These are phyloP conservation scores for Aphanomyces cochlioides DNA, from an alignment of 352 stramenopile species.

Conservation along the genomic window DNA sequence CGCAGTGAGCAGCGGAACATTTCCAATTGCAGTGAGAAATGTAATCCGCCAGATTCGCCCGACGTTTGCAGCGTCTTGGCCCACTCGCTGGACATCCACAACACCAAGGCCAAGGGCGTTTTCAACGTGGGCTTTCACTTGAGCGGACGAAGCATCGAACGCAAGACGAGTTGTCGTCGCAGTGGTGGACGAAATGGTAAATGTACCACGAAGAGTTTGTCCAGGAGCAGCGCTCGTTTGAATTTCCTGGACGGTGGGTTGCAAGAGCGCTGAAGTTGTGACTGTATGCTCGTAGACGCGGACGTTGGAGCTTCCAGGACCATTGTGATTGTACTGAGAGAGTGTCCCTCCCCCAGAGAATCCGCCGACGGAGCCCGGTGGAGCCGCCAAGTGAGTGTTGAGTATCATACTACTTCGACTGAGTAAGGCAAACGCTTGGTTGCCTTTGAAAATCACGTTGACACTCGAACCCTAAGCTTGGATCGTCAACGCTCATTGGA, in stretches of 20 bases:
- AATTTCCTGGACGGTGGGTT: slow-evolving; percentile 90
- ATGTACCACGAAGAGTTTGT: slow-evolving; percentile 87
- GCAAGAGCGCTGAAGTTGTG: slow-evolving; percentile 74
- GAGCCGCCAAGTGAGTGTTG: slow-evolving; percentile 76
- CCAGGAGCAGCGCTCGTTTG: slow-evolving; percentile 66
- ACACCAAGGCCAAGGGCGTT: slow-evolving; percentile 51
- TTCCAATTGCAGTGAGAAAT: slow-evolving; percentile 81
- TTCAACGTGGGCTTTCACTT: slow-evolving; percentile 54
- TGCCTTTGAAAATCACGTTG: slow-evolving; percentile 79
- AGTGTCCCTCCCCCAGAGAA: slow-evolving; percentile 90
- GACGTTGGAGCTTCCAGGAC: slow-evolving; percentile 85
- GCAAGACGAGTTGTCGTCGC: slow-evolving; percentile 46
- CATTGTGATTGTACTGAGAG: slow-evolving; percentile 90
- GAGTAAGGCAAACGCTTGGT: slow-evolving; percentile 83
- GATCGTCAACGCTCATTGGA: not conserved
- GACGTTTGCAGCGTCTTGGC: slow-evolving; percentile 61
- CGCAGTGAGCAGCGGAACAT: slow-evolving; percentile 67
- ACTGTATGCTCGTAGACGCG: slow-evolving; percentile 92
- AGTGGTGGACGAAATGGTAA: slow-evolving; percentile 44
- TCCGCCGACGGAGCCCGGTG: slow-evolving; percentile 88
- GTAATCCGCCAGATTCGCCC: slow-evolving; percentile 87
- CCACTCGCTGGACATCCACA: slow-evolving; percentile 51
- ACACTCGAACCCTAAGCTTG: slow-evolving; percentile 49
- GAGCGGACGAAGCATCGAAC: slow-evolving; percentile 67
- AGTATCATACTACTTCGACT: slow-evolving; percentile 89